Evolutionary conservation across 2,329 filamentous ascomycete species (phyloP).

Genomic region (Thelonectria blattea): DNA sequence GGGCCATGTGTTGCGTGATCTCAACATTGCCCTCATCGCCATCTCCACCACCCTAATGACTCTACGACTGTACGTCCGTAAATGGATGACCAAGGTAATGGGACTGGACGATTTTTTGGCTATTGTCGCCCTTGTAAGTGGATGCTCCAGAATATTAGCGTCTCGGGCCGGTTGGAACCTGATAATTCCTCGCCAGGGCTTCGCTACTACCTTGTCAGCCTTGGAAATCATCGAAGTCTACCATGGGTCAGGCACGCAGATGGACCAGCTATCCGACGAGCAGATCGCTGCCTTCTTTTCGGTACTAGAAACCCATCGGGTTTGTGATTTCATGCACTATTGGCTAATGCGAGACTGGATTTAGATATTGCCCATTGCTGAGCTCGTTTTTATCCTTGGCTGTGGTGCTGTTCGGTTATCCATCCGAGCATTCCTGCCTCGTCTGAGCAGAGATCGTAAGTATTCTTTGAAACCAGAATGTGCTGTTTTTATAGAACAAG

Average conservation of each 20-base stretch:
- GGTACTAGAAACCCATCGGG: slow-evolving; percentile 12
- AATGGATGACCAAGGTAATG: slow-evolving; percentile 27
- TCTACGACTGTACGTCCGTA: slow-evolving; percentile 28
- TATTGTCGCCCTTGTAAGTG: slow-evolving; percentile 29
- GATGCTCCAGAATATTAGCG: too few species aligned
- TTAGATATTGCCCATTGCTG: slow-evolving; percentile 25
- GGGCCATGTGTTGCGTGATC: slow-evolving; percentile 21
- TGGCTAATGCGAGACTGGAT: not conserved
- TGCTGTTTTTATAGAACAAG: too few species aligned
- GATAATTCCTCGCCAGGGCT: slow-evolving; percentile 4
- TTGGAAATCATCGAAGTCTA: slow-evolving; percentile 27
- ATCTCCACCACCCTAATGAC: slow-evolving; percentile 26
- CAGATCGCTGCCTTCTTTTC: slow-evolving; percentile 25
- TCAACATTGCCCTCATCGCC: slow-evolving; percentile 32
- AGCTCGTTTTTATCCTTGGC: slow-evolving; percentile 28
- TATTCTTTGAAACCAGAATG: too few species aligned
- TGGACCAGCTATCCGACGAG: slow-evolving; percentile 20
- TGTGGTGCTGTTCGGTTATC: slow-evolving; percentile 33
- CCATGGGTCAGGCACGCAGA: slow-evolving; percentile 26
- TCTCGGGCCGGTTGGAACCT: too few species aligned
- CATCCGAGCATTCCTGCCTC: slow-evolving; percentile 32
- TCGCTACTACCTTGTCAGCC: slow-evolving; percentile 21
- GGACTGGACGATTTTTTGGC: slow-evolving; percentile 34
- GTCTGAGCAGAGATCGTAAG: slow-evolving; percentile 26
- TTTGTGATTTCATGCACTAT: not conserved